Base-by-base conservation (phyloP, 495 filamentous ascomycete species). In the Trichoderma reesei region DNA sequence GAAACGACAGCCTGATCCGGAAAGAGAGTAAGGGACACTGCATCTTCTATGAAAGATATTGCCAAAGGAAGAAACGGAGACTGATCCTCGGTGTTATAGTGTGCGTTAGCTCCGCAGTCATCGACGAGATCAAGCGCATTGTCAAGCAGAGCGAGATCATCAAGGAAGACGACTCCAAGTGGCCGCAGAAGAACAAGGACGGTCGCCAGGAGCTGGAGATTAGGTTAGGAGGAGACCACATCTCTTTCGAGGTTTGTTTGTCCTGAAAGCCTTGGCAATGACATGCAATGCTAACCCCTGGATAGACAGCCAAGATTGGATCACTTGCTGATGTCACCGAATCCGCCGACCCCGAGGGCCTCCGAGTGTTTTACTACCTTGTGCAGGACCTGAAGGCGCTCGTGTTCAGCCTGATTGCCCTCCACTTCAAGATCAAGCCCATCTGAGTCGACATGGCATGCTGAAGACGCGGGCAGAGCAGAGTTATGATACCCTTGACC, bases 121-220 rank as follows among this genome's bases (percentile, higher is more conserved):
- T 99, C 62, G 84, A 89, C 66, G 93, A 98, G 75, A 94, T 99
- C 75, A 96, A 92, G 83, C 83, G 90, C 65, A 97, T 99, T 65
- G 91, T 99, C 75, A 96, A 94, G 79, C 86, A 93, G 20, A 97
- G 92, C 77, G 95, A 99, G 75, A 96, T 99, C 70, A 86, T 98
- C 84, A 99, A 98, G 82, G 95, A 99, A 84, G 94, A 98, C 72
- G 95, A 99, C 71, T 87, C 85, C n/a, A 96, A 96, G 75, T 99
- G 95, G 95, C 95, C 95, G 1, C 90, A 92, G 75, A 99, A 98
- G 83, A 98, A 98, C 78, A 98, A 97, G 78, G 95, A 99, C 72
- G 95, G 95, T 48, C 85, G 93, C 62, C 95, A 98, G 70, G 95
- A 99, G 76, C 82, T 99, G 61, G 95, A 99, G 73, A 98, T 99